Evolutionary conservation across 768 basidiomycete genomes (phyloP), one percentile per base, ranked within the genome.

Genomic region (Amanita pallidorosea): DNA sequence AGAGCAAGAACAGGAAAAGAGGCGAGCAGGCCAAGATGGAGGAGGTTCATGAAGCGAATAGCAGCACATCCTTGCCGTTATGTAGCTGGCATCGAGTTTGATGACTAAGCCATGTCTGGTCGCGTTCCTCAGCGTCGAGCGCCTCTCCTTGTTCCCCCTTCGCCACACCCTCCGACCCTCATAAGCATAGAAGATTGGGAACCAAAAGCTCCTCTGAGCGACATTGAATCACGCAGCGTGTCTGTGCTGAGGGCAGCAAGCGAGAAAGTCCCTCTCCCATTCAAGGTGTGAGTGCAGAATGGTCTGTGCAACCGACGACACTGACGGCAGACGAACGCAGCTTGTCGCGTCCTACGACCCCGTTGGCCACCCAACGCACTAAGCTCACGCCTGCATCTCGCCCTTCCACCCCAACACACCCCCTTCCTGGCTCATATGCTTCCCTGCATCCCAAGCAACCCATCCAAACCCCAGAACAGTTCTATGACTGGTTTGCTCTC

Each of bases 401-500:
- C 13, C 37, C 48, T 20, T 42, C 48, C 18, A 51, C 51, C 7
- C 54, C 54, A 23, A 49, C 62, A 57, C 53, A 33, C 52, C 15
- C 34, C 11, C 46, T 49, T 15, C 15, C 48, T 12, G 43, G 46
- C 25, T 51, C 49, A 45, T 43, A 51, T 20, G 43, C 52, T 59
- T 74, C 81, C 0, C 68, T 90, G 13, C 84, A 87, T 60, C 87
- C 89, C 2, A 78, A 76, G 45, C 76, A 81, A 36, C 84, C 88
- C 4, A 83, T 98, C 35, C 79, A 85, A 55, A 95, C 92, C 0
- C 85, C 93, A 1, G 91, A 98, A 59, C 92, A 97, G 57, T 95
- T 99, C 66, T 91, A 94, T 62, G 95, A 98, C 67, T 96, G 93
- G 85, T 95, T 93, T 64, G 75, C 89, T 3, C 74, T 87, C 36